These are phyloP conservation scores for Exsudoporus floridanus DNA, from an alignment of 1,284 basidiomycete genomes.

Conservation along the genomic window DNA sequence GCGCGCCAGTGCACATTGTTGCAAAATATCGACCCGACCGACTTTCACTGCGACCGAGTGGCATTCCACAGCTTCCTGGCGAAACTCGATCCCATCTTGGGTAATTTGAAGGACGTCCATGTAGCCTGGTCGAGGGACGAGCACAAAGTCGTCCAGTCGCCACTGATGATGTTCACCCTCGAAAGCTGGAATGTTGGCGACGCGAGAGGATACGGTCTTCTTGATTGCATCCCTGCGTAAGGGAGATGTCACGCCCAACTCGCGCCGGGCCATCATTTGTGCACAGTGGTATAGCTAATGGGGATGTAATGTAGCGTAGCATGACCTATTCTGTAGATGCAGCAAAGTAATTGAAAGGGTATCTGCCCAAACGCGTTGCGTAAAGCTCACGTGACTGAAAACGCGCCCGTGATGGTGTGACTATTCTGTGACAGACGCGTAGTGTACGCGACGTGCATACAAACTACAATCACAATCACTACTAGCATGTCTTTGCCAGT, in stretches of 20 bases:
- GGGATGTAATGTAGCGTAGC: neutral
- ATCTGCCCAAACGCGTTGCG: neutral
- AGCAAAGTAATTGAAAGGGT: neutral
- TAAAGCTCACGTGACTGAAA: slow-evolving; percentile 18
- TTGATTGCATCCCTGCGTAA: slow-evolving; percentile 15
- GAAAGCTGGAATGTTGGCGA: slow-evolving; percentile 32
- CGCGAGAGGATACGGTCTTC: slow-evolving; percentile 25
- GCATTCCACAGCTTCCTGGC: slow-evolving; percentile 39
- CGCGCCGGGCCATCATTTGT: neutral
- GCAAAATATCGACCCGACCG: slow-evolving; percentile 42
- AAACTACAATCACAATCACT: slow-evolving; percentile 5
- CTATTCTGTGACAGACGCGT: slow-evolving; percentile 29
- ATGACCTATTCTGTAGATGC: neutral
- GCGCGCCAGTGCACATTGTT: slow-evolving; percentile 44
- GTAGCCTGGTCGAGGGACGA: slow-evolving; percentile 24
- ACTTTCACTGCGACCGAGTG: slow-evolving; percentile 42
- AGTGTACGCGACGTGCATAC: slow-evolving; percentile 10
- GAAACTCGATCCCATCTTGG: slow-evolving; percentile 45
- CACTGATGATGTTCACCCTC: slow-evolving; percentile 30
- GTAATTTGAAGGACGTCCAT: slow-evolving; percentile 38
- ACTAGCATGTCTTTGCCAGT: slow-evolving; percentile 49
- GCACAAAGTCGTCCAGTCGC: slow-evolving; percentile 23
- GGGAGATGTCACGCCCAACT: neutral
- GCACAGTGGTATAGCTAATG: neutral
- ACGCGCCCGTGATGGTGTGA: slow-evolving; percentile 19